Base-by-base conservation (phyloP, 1,284 basidiomycete species). In the Rhizoctonia solani region DNA sequence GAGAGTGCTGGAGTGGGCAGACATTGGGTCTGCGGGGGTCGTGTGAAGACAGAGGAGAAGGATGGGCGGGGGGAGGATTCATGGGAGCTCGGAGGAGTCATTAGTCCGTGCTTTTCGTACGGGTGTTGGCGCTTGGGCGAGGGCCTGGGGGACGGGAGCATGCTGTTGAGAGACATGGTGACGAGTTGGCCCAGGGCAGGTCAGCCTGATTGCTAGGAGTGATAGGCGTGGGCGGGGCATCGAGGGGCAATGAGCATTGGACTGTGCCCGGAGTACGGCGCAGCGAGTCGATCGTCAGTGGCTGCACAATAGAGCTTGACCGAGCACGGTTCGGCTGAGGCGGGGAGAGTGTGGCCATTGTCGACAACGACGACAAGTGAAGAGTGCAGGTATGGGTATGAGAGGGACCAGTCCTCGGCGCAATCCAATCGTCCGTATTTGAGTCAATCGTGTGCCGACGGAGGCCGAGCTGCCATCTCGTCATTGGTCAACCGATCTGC, bases 251-350 rank as follows among this genome's bases (percentile, higher is more conserved):
- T n/a, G n/a, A n/a, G n/a, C n/a, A n/a, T n/a, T n/a, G n/a, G n/a
- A n/a, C n/a, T n/a, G n/a, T n/a, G n/a, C 4, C 41, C 29, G 42
- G 46, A 42, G 27, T 47, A 21, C 58, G 42, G n/a, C 42, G 58
- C 47, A 37, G 37, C 56, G 58, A 63, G 46, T 63, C 58, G 30
- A 63, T 63, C 1, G 58, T 63, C 32, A 63, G 25, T 8, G 58
- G 58, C 34, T 63, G 58, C 19, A 63, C 58, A 3, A 63, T 63
- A 13, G 47, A 50, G 30, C 46, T 50, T 14, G 58, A 50, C 27
- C 58, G 58, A 14, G 58, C 58, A 39, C 58, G 58, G 47, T 50
- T 50, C 47, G 58, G 58, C 58, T 63, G 58, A 19, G 58, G 58
- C 30, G 58, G 47, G 5, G 58, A 63, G 14, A 63, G 58, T 4